Percentiles rank a stretch among this genome's conserved stretches.
Evolutionary conservation across 2,329 filamentous ascomycete genomes (phyloP).

Genomic region (Pezicula rhizophila): DNA sequence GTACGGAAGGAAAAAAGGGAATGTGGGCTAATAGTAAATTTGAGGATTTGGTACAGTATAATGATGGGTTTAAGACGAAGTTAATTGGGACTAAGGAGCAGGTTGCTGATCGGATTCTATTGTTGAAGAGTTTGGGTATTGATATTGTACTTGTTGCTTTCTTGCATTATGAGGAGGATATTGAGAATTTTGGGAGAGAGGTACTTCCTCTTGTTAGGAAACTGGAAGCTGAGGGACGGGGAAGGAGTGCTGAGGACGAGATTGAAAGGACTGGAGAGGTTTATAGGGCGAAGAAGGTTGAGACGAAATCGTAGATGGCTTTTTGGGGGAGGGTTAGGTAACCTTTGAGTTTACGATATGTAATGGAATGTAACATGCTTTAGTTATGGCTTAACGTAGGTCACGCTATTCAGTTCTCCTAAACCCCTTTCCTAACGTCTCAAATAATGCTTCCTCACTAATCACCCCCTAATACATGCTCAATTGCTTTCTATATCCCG

Average conservation of each 20-base stretch:
- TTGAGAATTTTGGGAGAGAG: slow-evolving; percentile 40
- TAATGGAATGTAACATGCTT: too few relatives aligned
- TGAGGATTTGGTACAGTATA: slow-evolving; percentile 48
- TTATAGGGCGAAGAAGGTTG: slow-evolving; percentile 25
- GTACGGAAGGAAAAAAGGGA: slow-evolving; percentile 39
- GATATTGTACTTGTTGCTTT: slow-evolving; percentile 41
- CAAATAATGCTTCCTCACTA: too few relatives aligned
- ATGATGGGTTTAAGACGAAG: slow-evolving; percentile 50
- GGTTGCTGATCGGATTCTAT: slow-evolving; percentile 41
- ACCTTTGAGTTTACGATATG: too few relatives aligned
- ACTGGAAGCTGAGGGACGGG: slow-evolving; percentile 40
- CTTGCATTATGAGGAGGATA: slow-evolving; percentile 47
- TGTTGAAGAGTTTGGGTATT: slow-evolving; percentile 39
- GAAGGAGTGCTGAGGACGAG: slow-evolving; percentile 39
- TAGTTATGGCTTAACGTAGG: too few relatives aligned
- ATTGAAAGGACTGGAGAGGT: slow-evolving; percentile 41
- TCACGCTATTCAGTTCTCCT: too few relatives aligned
- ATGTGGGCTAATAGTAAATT: slow-evolving; percentile 49
- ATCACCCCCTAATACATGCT: too few relatives aligned
- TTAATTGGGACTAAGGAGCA: slow-evolving; percentile 46
- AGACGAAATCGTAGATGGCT: too few relatives aligned
- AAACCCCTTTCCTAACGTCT: too few relatives aligned
- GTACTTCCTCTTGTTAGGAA: slow-evolving; percentile 41
- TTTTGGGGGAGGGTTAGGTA: too few relatives aligned
- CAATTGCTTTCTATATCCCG: too few relatives aligned